Conservation (phyloP, 2,329 filamentous ascomycete genomes). For the Tolypocladium tundrense region DNA sequence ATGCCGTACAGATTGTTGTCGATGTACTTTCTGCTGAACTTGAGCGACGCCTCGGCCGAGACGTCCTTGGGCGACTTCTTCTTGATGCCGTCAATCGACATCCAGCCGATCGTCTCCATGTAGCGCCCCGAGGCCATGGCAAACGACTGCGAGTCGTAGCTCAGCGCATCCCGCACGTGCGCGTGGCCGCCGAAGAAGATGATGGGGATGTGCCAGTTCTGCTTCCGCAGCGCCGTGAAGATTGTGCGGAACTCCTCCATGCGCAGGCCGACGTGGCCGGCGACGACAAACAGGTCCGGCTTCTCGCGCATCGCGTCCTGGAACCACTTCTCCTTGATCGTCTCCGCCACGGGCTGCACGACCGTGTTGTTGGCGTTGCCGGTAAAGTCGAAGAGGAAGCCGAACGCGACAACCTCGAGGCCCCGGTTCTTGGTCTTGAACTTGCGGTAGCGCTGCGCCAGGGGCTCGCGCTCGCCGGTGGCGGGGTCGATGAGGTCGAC, state of each 20-base stretch:
- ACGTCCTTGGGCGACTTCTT: constrained; percentile 14
- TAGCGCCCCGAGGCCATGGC: constrained; percentile 83
- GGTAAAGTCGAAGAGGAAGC: constrained; percentile 90
- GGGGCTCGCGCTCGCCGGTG: constrained; percentile 60
- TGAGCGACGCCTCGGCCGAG: constrained; percentile 28
- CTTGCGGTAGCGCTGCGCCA: constrained; percentile 75
- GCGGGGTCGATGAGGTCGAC: constrained; percentile 73
- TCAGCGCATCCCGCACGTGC: constrained; percentile 76
- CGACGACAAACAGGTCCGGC: constrained; percentile 76
- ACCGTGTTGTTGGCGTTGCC: constrained; percentile 85
- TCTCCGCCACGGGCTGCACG: constrained; percentile 69
- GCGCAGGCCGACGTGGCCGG: constrained; percentile 74
- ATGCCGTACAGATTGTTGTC: constrained; percentile 87
- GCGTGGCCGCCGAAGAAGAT: constrained; percentile 87
- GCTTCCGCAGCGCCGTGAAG: constrained; percentile 65
- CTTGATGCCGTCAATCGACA: constrained; percentile 64
- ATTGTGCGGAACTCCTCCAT: constrained; percentile 71
- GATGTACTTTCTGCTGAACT: constrained; percentile 74
- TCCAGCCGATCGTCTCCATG: constrained; percentile 90
- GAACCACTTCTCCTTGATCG: constrained; percentile 82
- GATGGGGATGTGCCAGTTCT: constrained; percentile 74
- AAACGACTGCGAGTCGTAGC: constrained; percentile 68
- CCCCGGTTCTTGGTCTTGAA: constrained; percentile 88
- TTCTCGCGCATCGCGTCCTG: constrained; percentile 74
- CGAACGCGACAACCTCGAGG: constrained; percentile 76